Percentiles rank a stretch among this genome's conserved stretches.
phyloP scores from a whole-genome alignment of 192 early-diverging fungal genomes.

The Coemansia sp. region DNA sequence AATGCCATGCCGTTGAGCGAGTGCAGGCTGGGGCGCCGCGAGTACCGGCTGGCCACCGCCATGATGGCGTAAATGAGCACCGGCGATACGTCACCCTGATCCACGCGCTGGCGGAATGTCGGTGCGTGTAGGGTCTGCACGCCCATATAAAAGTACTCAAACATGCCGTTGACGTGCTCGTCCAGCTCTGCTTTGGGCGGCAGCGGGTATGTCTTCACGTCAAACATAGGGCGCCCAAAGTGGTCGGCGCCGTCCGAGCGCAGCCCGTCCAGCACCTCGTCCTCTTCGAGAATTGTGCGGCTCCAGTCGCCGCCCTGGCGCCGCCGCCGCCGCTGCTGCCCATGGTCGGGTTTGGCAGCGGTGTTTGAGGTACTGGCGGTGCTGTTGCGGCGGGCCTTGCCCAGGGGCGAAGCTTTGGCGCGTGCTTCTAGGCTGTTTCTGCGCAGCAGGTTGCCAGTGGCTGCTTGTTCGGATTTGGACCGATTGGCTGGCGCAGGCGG shows the following conservation, averaged over 20 bases:
- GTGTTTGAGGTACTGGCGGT: neutral
- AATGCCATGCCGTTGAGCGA: conserved; percentile 54
- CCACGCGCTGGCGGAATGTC: conserved; percentile 38
- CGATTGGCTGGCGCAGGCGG: neutral
- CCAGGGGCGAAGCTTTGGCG: neutral
- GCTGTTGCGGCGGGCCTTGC: conserved; percentile 3
- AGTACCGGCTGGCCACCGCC: conserved; percentile 53
- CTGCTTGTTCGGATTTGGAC: neutral
- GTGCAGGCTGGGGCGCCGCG: conserved; percentile 49
- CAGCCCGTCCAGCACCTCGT: conserved; percentile 41
- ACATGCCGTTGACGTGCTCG: conserved; percentile 50
- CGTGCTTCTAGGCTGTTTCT: conserved; percentile 3
- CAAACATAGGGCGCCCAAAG: conserved; percentile 46
- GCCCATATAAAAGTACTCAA: conserved; percentile 56
- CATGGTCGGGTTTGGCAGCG: neutral
- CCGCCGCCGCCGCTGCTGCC: neutral
- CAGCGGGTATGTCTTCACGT: conserved; percentile 33
- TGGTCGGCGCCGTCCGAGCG: conserved; percentile 34
- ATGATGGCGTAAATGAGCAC: conserved; percentile 52
- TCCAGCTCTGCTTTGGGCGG: conserved; percentile 29
- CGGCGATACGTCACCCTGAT: conserved; percentile 33
- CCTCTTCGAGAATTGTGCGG: conserved; percentile 31
- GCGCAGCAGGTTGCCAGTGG: neutral
- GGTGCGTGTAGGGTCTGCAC: conserved; percentile 43
- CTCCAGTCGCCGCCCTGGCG: conserved; percentile 21